A percentile compares a stretch with the other conserved stretches of the same genome.
Evolutionary conservation across 192 early-diverging fungal genomes (phyloP).

Genomic region (Umbelopsis ramanniana): DNA sequence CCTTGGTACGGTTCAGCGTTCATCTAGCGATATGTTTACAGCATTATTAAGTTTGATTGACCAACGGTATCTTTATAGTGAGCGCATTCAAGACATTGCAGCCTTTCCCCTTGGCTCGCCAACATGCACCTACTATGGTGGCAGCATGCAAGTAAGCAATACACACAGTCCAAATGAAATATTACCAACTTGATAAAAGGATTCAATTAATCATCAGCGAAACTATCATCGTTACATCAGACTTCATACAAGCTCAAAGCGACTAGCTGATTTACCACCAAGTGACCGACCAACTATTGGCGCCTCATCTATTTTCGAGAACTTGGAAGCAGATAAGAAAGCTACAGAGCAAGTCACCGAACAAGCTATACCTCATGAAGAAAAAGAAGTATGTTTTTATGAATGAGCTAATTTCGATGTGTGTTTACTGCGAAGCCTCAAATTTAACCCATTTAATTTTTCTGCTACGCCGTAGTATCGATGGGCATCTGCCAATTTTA

Average conservation of each 20-base stretch:
- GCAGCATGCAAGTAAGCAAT: constrained; percentile 1
- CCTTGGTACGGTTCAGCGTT: not conserved
- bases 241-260: constrained; percentile 17
- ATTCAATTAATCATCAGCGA: not conserved
- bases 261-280: constrained; percentile 36
- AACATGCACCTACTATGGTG: not conserved
- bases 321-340: constrained; percentile 22
- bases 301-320: constrained; percentile 46
- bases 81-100: constrained; percentile 12
- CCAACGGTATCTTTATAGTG: not conserved
- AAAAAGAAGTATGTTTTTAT: not conserved
- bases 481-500: constrained; percentile 70
- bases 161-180: not conserved
- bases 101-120: not conserved
- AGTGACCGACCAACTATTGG: constrained; percentile 36
- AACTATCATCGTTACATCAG: not conserved
- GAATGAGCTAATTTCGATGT: not conserved
- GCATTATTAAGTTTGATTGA: not conserved
- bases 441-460: not conserved
- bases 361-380: constrained; percentile 10
- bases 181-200: not conserved
- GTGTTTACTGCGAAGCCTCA: not conserved
- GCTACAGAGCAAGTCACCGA: not conserved
- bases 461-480: constrained; percentile 43
- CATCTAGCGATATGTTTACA: not conserved